A percentile compares a stretch with the other conserved stretches of the same genome.
These are phyloP conservation scores for Aegilops tauschii DNA, from an alignment of 176 grass and related monocot species.

Conservation along the genomic window DNA sequence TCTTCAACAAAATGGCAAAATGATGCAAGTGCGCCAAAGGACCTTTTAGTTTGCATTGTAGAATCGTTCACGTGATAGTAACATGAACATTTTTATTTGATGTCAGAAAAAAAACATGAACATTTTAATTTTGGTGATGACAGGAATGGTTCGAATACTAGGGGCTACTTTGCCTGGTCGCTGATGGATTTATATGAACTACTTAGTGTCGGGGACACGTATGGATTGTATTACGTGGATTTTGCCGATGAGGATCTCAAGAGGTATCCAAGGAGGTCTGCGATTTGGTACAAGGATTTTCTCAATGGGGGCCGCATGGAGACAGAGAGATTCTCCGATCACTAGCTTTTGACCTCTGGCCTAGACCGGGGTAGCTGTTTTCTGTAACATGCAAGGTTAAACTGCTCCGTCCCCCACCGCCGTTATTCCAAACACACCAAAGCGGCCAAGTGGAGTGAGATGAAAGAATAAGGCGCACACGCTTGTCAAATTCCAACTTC, in stretches of 20 bases:
- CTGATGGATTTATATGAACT: constrained; percentile 39
- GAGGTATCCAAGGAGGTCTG: constrained; percentile 26
- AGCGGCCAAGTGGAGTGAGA: too few species aligned
- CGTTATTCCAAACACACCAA: too few species aligned
- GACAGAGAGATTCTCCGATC: not conserved
- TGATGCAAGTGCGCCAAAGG: too few species aligned
- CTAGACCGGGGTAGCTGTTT: too few species aligned
- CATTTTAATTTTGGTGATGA: too few species aligned
- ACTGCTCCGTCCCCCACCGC: too few species aligned
- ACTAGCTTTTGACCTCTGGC: not conserved
- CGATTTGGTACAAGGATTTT: constrained; percentile 34
- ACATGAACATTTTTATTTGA: not conserved
- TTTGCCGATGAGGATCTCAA: constrained; percentile 30
- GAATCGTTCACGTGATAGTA: not conserved
- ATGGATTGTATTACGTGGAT: constrained; percentile 41
- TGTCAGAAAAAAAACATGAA: too few species aligned
- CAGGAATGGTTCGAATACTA: constrained; percentile 44
- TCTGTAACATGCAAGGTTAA: too few species aligned
- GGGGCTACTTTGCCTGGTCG: constrained; percentile 41
- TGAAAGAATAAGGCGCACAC: too few species aligned
- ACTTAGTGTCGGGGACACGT: not conserved
- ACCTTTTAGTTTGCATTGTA: not conserved
- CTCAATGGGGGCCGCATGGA: not conserved
- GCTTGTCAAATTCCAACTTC: too few species aligned
- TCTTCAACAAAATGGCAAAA: too few species aligned